Base-by-base conservation (phyloP, 441 rosid species). In the Gossypium gossypioides region DNA sequence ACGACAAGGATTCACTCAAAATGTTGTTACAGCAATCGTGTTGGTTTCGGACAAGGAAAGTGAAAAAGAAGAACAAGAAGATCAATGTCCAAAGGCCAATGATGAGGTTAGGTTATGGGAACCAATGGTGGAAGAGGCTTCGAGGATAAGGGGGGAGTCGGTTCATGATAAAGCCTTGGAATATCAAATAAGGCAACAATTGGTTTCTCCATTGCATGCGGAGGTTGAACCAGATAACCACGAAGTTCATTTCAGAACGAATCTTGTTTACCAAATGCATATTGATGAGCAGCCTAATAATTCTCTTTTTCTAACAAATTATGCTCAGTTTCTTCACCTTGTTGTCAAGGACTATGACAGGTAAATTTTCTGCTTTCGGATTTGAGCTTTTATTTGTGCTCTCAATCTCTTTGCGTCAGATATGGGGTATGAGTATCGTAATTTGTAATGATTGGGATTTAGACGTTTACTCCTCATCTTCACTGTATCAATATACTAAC, bases 321-420 rank as follows among this genome's bases (percentile, higher is more conserved):
- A 87, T 62, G 98, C 93, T 9, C 91, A 84, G 76, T 93, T 89
- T 64, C 90, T 88, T 57, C 82, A 76, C 83, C 83, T 82, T 9
- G 87, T 88, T 18, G 69, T 76, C 67, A 84, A 72, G n/a, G 96
- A 91, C 73, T 78, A 82, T 56, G 86, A 87, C 83, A 87, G 96
- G 97, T 92, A 63, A 27, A 77, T 3, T 25, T 25, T 25, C 29
- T 25, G 29, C 29, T 4, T 25, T 25, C 4, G 29, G 4, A 4
- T 25, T 25, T 25, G 29, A 3, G 29, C 29, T 25, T 25, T 25
- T 25, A 25, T 25, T 3, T 25, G 29, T 25, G 4, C 29, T 25
- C 29, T 25, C 29, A 25, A 25, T 25, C 29, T 25, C 29, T 25
- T 25, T 25, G 29, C 29, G 29, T 25, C 29, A 3, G 29, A 25